Evolutionary conservation across 208 protist species (phyloP), one percentile per base, ranked within the genome.

Genomic region (Acanthamoeba castellanii): DNA sequence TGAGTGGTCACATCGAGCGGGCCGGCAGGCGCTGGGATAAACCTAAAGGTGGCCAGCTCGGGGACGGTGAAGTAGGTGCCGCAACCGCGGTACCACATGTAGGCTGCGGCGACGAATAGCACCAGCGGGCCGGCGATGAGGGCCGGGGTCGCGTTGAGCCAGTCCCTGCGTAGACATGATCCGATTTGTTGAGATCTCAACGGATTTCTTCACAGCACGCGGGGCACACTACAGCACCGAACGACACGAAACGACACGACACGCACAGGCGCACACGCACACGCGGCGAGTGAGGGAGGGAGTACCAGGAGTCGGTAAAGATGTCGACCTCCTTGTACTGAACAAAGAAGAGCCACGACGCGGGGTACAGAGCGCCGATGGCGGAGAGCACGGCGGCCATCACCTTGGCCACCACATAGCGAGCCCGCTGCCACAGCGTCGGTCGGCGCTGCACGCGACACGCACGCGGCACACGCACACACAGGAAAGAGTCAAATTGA

Each of bases 281-380:
- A n/a, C n/a, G n/a, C n/a, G n/a, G n/a, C n/a, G n/a, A n/a, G n/a
- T n/a, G 47, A 52, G 47, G 47, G 11, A 11, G 11, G 5, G 64
- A 52, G 72, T 47, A 47, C 72, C 30, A 81, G 37, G 72, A 37
- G 34, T 25, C 72, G 30, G 72, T 81, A 34, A 81, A 81, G 72
- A 81, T 37, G 34, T 42, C 42, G 37, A 22, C 20, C 20, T 32
- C 72, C 42, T n/a, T 81, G 72, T 52, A 13, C 5, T 81, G 32
- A 8, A 81, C 72, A 13, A 81, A 47, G 72, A 50, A 81, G 72
- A 81, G 72, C 72, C 72, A 81, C 34, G 72, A 81, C 16, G 72
- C 72, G 20, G 72, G 72, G 72, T 81, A 81, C 7, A 50, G 37
- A 22, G 30, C 72, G 72, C 72, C 72, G 72, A 81, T 37, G 72